Evolutionary conservation across 768 basidiomycete genomes (phyloP), one percentile per base, ranked within the genome.

Genomic region (Tremella yokohamensis): DNA sequence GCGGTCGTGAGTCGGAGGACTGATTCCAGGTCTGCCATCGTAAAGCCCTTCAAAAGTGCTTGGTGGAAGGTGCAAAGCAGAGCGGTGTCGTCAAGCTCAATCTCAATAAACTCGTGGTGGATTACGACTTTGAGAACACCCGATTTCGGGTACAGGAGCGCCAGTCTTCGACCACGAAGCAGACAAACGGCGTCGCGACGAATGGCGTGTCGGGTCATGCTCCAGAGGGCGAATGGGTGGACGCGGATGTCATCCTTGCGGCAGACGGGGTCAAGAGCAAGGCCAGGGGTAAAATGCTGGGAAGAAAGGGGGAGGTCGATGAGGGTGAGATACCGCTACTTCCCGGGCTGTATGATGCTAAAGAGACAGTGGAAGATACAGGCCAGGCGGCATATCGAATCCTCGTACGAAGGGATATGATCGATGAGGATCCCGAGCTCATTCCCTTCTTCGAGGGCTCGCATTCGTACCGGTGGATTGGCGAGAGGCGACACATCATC

Each of bases 301-400:
- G 68, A 16, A 44, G 64, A 25, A 68, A 73, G 0, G 76, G 76
- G 8, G 70, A 76, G 37, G 61, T 57, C 8, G 79, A 76, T 59
- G 50, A 65, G 15, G 68, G 71, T 65, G 42, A 57, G 65, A 40
- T 13, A 12, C 7, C 12, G 13, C 29, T 34, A 4, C 11, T 34
- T 16, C n/a, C 8, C 26, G 38, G 24, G 16, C 45, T 13, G 20
- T 18, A 8, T 8, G 44, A 9, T 40, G 29, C 15, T 11, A 44
- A 42, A 56, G 25, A 1, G n/a, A 13, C 58, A 58, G 77, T 74
- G 19, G 66, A 72, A 47, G 78, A 78, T 52, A 77, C 78, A 0
- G 79, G 78, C n/a, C 76, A 78, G 52, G 75, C 79, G 0, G 76
- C 79, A 12, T 80, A 80, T 64, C 77, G 78, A 1, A 76, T 79